Base-by-base conservation (phyloP, 2,329 filamentous ascomycete genomes). In the Elsinoe australis region DNA sequence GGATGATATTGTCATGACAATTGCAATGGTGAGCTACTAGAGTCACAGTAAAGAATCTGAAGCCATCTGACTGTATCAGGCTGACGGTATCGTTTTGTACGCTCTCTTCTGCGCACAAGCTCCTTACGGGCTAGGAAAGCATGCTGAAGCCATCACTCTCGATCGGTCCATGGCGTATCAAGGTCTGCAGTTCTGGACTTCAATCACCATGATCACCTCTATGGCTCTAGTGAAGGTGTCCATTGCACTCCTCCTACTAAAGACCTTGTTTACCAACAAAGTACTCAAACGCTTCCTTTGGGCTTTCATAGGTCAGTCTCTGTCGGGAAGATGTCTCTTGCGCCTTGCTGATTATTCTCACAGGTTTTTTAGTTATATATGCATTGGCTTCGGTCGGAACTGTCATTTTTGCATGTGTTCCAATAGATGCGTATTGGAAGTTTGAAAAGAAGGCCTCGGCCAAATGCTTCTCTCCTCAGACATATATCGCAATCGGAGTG, bases 1-100 rank as follows among this genome's bases (percentile, higher is more conserved):
- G 17, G 75, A 78, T 61, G 74, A 76, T 55, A 70, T 62, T 51
- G 52, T 69, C 3, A 73, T 75, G 54, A 41, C 68, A 1, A 49
- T 59, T 3, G 66, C 71, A 4, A 62, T 65, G 60, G 63, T 73
- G 12, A 31, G 39, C n/a, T n/a, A n/a, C n/a, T 29, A 7, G 2
- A 14, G 3, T 3, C 17, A 6, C 14, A 6, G 24, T 10, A 8
- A n/a, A n/a, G n/a, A n/a, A n/a, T n/a, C n/a, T n/a, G n/a, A n/a
- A n/a, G n/a, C n/a, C n/a, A n/a, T n/a, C 39, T 44, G 26, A 44
- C 39, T 8, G 17, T 9, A 15, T 18, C 17, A 44, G 39, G 24
- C 32, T 8, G 51, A 59, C 52, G 59, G 55, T 4, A 49, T 64
- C 9, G 54, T 24, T 2, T 53, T 58, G 1, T 64, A 65, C 29